Evolutionary conservation across 2,329 filamentous ascomycete species (phyloP), one percentile per base, ranked within the genome.

Genomic region (Diaporthe citri): DNA sequence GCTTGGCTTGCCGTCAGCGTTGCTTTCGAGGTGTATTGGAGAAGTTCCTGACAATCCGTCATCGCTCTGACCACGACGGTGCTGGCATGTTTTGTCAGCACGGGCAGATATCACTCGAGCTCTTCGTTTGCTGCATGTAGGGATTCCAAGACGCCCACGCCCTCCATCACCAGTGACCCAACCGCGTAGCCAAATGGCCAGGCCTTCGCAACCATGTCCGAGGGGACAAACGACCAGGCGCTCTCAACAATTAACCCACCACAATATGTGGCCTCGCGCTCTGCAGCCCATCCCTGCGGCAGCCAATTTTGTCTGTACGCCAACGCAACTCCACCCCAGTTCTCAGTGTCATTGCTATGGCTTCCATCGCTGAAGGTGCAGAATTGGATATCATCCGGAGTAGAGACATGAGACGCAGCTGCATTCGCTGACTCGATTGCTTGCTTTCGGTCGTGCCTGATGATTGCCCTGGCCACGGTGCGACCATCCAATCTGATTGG

Each of bases 301-400:
- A 66, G 1, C 60, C 60, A 66, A 0, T 3, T 3, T 0, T 39
- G 2, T 0, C 4, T 34, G 60, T 66, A 48, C 28, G 6, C 41
- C 28, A 66, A 3, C 4, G 6, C 60, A 34, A 34, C 60, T 4
- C 60, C 60, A 9, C 41, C 25, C 5, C 17, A 4, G 2, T 15
- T 8, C 0, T 46, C 25, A 1, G 2, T 20, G 3, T 46, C 25
- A 1, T 1, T 20, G 3, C 5, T 15, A 9, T n/a, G 3, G 12
- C 60, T 66, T 12, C 60, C 60, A 7, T 66, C 60, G 60, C 41
- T 48, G 17, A 66, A 66, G 28, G 20, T 15, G 7, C 25, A 48
- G 28, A 66, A 8, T 34, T 48, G 60, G 20, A 48, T 66, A 13
- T 66, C 28, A 17, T 36, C 1, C 5, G 41, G 25, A 3, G 60